Conservation (phyloP, 1,284 basidiomycete species). For the Pseudozyma thailandica region DNA sequence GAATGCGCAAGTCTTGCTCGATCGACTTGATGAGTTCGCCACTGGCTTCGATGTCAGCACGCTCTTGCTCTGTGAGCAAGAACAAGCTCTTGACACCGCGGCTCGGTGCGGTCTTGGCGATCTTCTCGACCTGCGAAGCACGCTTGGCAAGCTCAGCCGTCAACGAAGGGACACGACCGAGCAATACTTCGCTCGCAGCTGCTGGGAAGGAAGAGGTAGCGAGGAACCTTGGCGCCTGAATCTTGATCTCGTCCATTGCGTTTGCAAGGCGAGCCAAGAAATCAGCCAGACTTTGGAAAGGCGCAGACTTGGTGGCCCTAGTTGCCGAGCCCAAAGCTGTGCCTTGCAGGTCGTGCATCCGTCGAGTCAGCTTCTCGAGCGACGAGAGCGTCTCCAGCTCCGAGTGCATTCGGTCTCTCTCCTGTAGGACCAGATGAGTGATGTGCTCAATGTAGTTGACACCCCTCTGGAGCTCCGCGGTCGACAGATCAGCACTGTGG, state of each 20-base stretch:
- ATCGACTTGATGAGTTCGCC: slow-evolving; percentile 14
- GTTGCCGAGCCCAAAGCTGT: slow-evolving; percentile 7
- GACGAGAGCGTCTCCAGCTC: slow-evolving; percentile 23
- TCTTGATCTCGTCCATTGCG: slow-evolving; percentile 28
- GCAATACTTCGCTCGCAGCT: slow-evolving; percentile 4
- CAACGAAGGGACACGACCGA: slow-evolving; percentile 13
- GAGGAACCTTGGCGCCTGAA: slow-evolving; percentile 29
- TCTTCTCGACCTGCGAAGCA: slow-evolving; percentile 13
- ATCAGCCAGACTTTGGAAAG: slow-evolving; percentile 27
- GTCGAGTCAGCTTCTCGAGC: slow-evolving; percentile 20
- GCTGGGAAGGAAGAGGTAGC: slow-evolving; percentile 30
- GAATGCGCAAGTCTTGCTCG: slow-evolving; percentile 11
- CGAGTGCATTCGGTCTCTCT: slow-evolving; percentile 40
- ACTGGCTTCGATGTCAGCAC: slow-evolving; percentile 5
- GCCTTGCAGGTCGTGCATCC: slow-evolving; percentile 18
- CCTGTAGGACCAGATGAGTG: slow-evolving; percentile 43
- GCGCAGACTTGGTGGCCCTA: slow-evolving; percentile 7
- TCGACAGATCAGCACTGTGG: slow-evolving; percentile 84
- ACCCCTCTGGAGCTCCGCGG: slow-evolving; percentile 84
- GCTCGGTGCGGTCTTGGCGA: slow-evolving; percentile 4
- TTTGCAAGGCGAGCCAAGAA: slow-evolving; percentile 35
- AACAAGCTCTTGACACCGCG: slow-evolving; percentile 7
- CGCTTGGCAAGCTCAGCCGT: slow-evolving; percentile 14
- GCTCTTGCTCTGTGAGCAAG: slow-evolving; percentile 32
- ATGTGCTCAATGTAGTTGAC: slow-evolving; percentile 83